Conservation (phyloP, 768 basidiomycete species). For the Coprinopsis marcescibilis region DNA sequence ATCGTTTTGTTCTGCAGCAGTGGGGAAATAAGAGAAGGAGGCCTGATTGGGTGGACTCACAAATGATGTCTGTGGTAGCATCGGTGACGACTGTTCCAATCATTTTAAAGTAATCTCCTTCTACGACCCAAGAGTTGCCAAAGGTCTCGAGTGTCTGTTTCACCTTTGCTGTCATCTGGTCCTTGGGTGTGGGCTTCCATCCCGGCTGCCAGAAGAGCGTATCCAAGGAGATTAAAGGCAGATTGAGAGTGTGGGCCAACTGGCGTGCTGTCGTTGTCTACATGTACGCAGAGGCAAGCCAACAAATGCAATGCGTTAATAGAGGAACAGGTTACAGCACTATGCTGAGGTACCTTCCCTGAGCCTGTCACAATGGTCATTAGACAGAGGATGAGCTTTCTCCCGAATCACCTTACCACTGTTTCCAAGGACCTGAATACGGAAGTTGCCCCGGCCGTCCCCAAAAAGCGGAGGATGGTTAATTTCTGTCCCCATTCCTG, state of each 20-base stretch:
- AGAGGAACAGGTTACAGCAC: no score
- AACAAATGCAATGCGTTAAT: no score
- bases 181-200: slow-evolving; percentile 31
- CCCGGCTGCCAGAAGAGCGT: slow-evolving; percentile 42
- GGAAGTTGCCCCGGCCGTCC: slow-evolving; percentile 40
- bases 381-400: no score
- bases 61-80: slow-evolving; percentile 46
- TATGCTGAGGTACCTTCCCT: slow-evolving; percentile 28
- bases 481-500: no score
- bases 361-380: slow-evolving; percentile 17
- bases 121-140: slow-evolving; percentile 46
- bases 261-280: slow-evolving; percentile 45
- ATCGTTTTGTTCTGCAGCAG: not conserved
- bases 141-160: slow-evolving; percentile 21
- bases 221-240: slow-evolving; percentile 46
- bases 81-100: slow-evolving; percentile 30
- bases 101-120: slow-evolving; percentile 36
- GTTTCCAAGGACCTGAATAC: slow-evolving; percentile 46
- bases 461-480: slow-evolving; percentile 29
- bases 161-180: slow-evolving; percentile 27
- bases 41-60: no score
- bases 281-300: not conserved
- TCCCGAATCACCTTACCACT: slow-evolving; percentile 35
- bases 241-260: slow-evolving; percentile 36
- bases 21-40: not conserved